Percentiles rank a stretch among this genome's conserved stretches.
Evolutionary conservation across 2,329 filamentous ascomycete species (phyloP).

Genomic region (Amesomyces nigricolor): DNA sequence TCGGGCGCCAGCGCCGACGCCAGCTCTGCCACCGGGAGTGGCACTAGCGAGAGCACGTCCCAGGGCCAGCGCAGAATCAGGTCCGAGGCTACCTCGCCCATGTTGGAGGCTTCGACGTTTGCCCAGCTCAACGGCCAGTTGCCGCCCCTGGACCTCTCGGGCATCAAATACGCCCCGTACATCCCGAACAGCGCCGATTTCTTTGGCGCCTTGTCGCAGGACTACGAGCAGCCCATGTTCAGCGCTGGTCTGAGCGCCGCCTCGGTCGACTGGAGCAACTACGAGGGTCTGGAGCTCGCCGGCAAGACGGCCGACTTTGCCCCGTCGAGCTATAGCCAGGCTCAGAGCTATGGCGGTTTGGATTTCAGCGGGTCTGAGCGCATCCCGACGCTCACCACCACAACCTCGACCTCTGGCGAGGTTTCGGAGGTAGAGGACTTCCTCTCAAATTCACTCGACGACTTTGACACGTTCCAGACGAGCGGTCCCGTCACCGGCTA

Average conservation of each 20-base stretch:
- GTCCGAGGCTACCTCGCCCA: conserved; percentile 57
- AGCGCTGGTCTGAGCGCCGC: conserved; percentile 56
- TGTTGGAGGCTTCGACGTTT: conserved; percentile 45
- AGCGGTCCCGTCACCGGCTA: conserved; percentile 42
- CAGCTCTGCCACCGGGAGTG: conserved; percentile 34
- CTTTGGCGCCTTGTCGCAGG: conserved; percentile 42
- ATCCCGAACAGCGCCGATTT: conserved; percentile 46
- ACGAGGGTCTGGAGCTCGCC: conserved; percentile 45
- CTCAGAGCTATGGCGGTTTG: conserved; percentile 48
- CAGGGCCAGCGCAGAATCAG: conserved; percentile 50
- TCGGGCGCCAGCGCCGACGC: conserved; percentile 35
- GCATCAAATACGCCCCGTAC: conserved; percentile 47
- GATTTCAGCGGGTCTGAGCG: conserved; percentile 52
- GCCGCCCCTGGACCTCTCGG: conserved; percentile 54
- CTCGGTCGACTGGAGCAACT: conserved; percentile 50
- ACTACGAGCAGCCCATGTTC: conserved; percentile 53
- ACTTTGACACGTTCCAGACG: conserved; percentile 39
- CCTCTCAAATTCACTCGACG: conserved; percentile 37
- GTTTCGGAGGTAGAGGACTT: conserved; percentile 63
- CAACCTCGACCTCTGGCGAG: conserved; percentile 61
- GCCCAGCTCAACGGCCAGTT: conserved; percentile 49
- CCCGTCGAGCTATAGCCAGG: conserved; percentile 51
- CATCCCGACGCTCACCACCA: conserved; percentile 49
- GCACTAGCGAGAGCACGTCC: conserved; percentile 33
- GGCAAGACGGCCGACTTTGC: conserved; percentile 45